Base-by-base conservation (phyloP, 495 filamentous ascomycete species). In the Amphirosellinia nigrospora region DNA sequence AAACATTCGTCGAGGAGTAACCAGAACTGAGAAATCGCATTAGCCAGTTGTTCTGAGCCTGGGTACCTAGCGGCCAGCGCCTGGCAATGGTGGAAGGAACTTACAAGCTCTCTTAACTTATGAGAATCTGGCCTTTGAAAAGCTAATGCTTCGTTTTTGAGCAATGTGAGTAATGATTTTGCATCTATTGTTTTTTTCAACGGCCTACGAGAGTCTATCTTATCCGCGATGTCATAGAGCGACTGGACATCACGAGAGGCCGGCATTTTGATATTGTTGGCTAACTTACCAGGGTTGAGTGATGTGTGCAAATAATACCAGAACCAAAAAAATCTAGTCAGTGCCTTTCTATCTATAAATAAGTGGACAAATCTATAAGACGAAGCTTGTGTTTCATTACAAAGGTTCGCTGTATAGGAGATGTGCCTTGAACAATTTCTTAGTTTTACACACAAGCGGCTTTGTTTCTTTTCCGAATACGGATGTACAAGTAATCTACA, bases 241-340 rank as follows among this genome's bases (percentile, higher is more conserved):
- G 55, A 59, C 32, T 36, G 55, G 23, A 59, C 32, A 19, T 38
- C 55, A 19, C 32, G 55, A 38, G 55, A 59, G 32, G 55, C 19
- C 23, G 55, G 9, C 55, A 59, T 59, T 59, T 59, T 59, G 32
- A 59, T 59, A 38, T 23, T 59, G 32, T 32, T 55, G 52, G 52
- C 3, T 26, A 13, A 19, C 16, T 23, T 53, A 55, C 11, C 28
- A 55, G 52, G 4, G 28, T 55, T 55, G 9, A 55, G 28, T 55
- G 52, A 16, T 55, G 3, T 53, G 23, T 53, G 8, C 23, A 53
- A 30, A 53, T 1, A 53, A 53, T 30, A 53, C 9, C 21, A 3
- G 34, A n/a, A n/a, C n/a, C n/a, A 11, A 55, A 7, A 16, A 55
- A 32, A 16, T 16, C 52, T 23, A 16, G 13, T 32, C 19, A 34